Evolutionary conservation across 1,139 yeast genomes (phyloP), one percentile per base, ranked within the genome.

Genomic region (Sugiyamaella xylanicola): DNA sequence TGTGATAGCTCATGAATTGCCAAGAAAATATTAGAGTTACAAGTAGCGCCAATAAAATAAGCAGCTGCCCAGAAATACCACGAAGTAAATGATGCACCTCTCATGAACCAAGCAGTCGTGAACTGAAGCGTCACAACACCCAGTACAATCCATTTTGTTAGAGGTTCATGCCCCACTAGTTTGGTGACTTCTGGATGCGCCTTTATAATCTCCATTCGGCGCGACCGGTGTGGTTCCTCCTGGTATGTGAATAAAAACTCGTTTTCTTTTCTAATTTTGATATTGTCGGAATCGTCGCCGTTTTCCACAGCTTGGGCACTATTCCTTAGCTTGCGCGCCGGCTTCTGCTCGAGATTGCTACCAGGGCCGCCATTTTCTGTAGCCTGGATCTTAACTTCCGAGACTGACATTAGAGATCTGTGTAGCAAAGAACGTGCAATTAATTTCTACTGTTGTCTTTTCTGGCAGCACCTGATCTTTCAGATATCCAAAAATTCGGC

Each of bases 1-100:
- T 91, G 97, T 25, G 87, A 82, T 54, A 90, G 75, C 70, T 91
- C 97, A 71, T 91, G 97, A 64, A 91, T 89, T 21, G 96, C 95
- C 61, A 91, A 75, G 68, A 90, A 91, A 35, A 87, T 74, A 63
- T 92, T 91, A 67, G 91, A 96, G 68, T 84, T 86, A 56, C 88
- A 81, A 3, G 96, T 88, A 17, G 95, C 97, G 1, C 97, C 97
- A 57, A 91, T 76, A 20, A 86, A 71, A 66, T 91, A 91, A 2
- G 95, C 93, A 20, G 81, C 68, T 0, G 76, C 65, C 67, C 88
- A 71, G 68, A 86, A 87, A 62, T 77, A 77, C 76, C 78, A 78
- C 27, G 80, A 71, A 48, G 81, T 72, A 32, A 87, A 78, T 19
- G 80, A 72, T 0, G 85, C 78, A 63, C 85, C 69, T 58, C 86